Conservation (phyloP, 2,329 filamentous ascomycete genomes). For the Epichloe sp. region DNA sequence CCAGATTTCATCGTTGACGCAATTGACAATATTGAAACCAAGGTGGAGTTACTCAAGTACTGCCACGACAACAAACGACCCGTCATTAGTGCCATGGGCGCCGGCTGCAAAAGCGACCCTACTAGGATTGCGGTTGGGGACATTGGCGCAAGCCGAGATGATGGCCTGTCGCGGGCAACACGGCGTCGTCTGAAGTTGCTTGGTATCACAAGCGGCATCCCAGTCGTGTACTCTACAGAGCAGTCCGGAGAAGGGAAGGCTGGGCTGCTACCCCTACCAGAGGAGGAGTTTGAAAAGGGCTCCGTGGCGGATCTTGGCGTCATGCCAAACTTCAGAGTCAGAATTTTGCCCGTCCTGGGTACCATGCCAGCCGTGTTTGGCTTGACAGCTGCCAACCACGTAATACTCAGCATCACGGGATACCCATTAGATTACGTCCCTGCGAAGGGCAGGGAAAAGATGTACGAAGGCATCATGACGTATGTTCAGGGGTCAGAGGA, state of each 20-base stretch:
- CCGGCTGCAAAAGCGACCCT: constrained; percentile 78
- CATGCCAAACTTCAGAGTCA: constrained; percentile 80
- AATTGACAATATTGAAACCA: constrained; percentile 96
- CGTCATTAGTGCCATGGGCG: constrained; percentile 92
- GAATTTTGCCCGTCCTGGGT: constrained; percentile 88
- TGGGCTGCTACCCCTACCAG: constrained; percentile 75
- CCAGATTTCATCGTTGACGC: constrained; percentile 92
- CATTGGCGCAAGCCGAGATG: constrained; percentile 77
- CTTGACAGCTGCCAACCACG: constrained; percentile 80
- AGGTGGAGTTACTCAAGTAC: constrained; percentile 80
- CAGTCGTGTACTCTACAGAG: constrained; percentile 86
- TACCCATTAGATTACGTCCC: constrained; percentile 80
- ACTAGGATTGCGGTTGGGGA: constrained; percentile 84
- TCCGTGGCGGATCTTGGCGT: constrained; percentile 76
- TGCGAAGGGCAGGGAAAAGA: constrained; percentile 73
- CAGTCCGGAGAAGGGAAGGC: constrained; percentile 85
- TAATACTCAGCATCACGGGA: constrained; percentile 67
- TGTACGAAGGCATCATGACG: constrained; percentile 76
- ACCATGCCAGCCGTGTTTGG: constrained; percentile 98
- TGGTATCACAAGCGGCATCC: constrained; percentile 74
- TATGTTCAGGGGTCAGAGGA: constrained; percentile 69
- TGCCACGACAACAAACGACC: constrained; percentile 65
- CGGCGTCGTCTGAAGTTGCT: constrained; percentile 62
- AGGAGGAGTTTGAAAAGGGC: constrained; percentile 80
- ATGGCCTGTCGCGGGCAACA: constrained; percentile 76